A percentile compares a stretch with the other conserved stretches of the same genome.
Conservation (phyloP, 2,329 filamentous ascomycete genomes). For the Cercospora berteroae region DNA sequence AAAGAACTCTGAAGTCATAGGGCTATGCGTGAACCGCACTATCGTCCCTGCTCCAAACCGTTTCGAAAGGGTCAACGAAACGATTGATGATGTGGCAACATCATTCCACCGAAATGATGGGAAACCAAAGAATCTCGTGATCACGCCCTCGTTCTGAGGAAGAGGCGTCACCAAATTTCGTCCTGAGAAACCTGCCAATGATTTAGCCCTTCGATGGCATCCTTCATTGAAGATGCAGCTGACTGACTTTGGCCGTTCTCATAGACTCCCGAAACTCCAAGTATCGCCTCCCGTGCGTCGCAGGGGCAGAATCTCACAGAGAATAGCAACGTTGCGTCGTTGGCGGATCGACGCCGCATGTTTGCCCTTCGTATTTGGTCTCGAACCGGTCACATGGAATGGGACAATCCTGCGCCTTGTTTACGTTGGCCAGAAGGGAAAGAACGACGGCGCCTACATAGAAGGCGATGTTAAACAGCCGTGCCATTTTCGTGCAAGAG, state of each 20-base stretch:
- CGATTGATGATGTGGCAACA: background rate
- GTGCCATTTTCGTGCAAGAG: background rate
- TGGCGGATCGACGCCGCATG: background rate
- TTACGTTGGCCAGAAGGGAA: background rate
- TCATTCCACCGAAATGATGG: background rate
- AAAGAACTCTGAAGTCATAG: background rate
- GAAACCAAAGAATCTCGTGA: background rate
- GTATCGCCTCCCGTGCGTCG: rapidly evolving
- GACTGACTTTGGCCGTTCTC: background rate
- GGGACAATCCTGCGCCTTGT: background rate
- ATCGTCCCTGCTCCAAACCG: background rate
- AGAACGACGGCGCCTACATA: background rate
- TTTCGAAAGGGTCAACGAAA: background rate
- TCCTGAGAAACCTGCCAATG: no score
- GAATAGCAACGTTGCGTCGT: background rate
- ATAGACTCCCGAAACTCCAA: background rate
- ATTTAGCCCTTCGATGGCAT: background rate
- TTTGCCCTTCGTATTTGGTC: background rate
- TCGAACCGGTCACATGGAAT: background rate
- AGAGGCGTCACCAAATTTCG: no score
- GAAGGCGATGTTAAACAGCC: background rate
- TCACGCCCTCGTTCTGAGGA: background rate
- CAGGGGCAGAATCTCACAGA: background rate
- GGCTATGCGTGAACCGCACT: background rate
- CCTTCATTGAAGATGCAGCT: background rate